phyloP scores from a whole-genome alignment of 1,284 basidiomycete species.

The Ganoderma sinense region DNA sequence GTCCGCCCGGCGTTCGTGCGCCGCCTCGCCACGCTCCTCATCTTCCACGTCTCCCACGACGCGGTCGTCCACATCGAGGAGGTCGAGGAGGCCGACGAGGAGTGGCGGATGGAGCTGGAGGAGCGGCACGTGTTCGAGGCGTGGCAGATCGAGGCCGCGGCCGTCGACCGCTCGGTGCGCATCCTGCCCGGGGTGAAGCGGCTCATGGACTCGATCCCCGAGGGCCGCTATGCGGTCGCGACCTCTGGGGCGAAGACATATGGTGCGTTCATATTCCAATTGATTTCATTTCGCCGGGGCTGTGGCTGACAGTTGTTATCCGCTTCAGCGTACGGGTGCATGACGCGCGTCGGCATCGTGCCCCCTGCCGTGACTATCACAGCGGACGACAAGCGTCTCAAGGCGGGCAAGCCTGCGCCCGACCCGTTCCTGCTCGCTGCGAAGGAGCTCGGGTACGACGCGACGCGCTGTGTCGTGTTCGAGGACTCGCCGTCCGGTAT shows the following conservation, averaged over 20 bases:
- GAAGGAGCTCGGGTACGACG: slow-evolving; percentile 69
- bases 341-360: slow-evolving; percentile 77
- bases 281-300: neutral
- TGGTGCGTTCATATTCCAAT: slow-evolving; percentile 45
- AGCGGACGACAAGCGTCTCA: slow-evolving; percentile 76
- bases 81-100: slow-evolving; percentile 42
- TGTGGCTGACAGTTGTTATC: slow-evolving; percentile 14
- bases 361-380: slow-evolving; percentile 81
- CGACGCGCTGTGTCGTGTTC: slow-evolving; percentile 70
- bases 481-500: slow-evolving; percentile 82
- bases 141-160: slow-evolving; percentile 67
- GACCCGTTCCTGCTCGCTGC: slow-evolving; percentile 83
- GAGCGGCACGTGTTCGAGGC: slow-evolving; percentile 51
- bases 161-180: slow-evolving; percentile 39
- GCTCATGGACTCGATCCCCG: slow-evolving; percentile 74
- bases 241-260: slow-evolving; percentile 83
- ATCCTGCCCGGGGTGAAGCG: slow-evolving; percentile 34
- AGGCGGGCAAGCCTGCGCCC: slow-evolving; percentile 72
- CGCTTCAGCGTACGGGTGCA: slow-evolving; percentile 66
- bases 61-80: slow-evolving; percentile 46
- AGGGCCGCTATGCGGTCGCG: slow-evolving; percentile 75
- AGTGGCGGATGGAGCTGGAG: slow-evolving; percentile 35
- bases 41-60: neutral
- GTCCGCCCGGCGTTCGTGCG: slow-evolving; percentile 61
- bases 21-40: slow-evolving; percentile 18